These are phyloP conservation scores for Lunasporangiospora selenospora DNA, from an alignment of 192 early-diverging fungal genomes.

Conservation along the genomic window DNA sequence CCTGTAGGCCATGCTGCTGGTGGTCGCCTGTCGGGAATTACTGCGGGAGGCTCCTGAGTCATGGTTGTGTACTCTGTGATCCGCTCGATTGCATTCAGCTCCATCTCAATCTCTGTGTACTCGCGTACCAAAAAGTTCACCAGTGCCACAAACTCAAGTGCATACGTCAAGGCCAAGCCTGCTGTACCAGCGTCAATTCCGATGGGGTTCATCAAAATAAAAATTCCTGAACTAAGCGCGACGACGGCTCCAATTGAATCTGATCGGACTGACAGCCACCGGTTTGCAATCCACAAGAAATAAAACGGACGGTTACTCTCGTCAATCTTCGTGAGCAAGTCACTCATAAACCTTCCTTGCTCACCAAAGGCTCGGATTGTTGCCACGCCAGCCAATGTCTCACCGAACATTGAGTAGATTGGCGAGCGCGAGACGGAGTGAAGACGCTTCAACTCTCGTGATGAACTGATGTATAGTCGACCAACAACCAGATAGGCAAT, in stretches of 20 bases:
- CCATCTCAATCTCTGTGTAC: slow-evolving; percentile 83
- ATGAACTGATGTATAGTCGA: slow-evolving; percentile 71
- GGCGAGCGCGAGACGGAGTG: slow-evolving; percentile 81
- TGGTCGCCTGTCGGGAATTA: slow-evolving; percentile 55
- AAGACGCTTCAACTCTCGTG: slow-evolving; percentile 91
- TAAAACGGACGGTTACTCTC: slow-evolving; percentile 84
- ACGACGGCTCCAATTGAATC: slow-evolving; percentile 73
- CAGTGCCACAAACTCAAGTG: slow-evolving; percentile 75
- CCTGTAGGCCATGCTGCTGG: slow-evolving; percentile 66
- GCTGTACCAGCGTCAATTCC: slow-evolving; percentile 66
- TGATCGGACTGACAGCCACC: slow-evolving; percentile 80
- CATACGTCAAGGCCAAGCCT: slow-evolving; percentile 84
- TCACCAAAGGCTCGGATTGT: slow-evolving; percentile 84
- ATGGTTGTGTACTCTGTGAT: slow-evolving; percentile 80
- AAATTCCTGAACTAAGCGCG: slow-evolving; percentile 63
- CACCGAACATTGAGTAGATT: slow-evolving; percentile 72
- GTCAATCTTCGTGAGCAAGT: slow-evolving; percentile 65
- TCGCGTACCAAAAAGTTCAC: slow-evolving; percentile 81
- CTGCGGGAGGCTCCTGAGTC: slow-evolving; percentile 76
- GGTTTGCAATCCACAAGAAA: slow-evolving; percentile 80
- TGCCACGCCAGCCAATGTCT: slow-evolving; percentile 65
- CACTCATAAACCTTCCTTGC: slow-evolving; percentile 66
- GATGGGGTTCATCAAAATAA: slow-evolving; percentile 60
- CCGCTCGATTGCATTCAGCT: slow-evolving; percentile 84
- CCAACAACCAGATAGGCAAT: slow-evolving; percentile 66